A percentile compares a stretch with the other conserved stretches of the same genome.
These are phyloP conservation scores for Heritiera littoralis DNA, from an alignment of 345 rosid genomes.

Conservation along the genomic window DNA sequence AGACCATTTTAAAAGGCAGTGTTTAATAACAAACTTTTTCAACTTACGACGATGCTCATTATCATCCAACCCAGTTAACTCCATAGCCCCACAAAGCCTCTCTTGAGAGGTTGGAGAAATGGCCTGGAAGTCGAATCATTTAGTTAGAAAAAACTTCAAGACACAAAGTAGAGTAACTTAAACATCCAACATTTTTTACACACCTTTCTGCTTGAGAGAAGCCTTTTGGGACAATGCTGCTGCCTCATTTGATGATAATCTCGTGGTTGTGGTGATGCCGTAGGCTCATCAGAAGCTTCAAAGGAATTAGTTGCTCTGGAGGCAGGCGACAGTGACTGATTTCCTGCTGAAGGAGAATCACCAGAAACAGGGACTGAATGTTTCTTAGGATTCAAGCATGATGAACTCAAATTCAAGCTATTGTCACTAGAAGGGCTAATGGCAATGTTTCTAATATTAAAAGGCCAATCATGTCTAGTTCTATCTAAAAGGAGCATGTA, in stretches of 20 bases:
- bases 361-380: conserved; percentile 27
- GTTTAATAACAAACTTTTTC: conserved; percentile 1
- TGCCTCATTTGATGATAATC: conserved; percentile 29
- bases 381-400: conserved; percentile 23
- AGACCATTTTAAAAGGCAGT: background rate
- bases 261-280: conserved; percentile 20
- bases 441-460: conserved; percentile 29
- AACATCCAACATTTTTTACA: conserved; percentile 13
- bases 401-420: conserved; percentile 24
- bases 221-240: conserved; percentile 51
- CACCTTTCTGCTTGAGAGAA: conserved; percentile 72
- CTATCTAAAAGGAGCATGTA: conserved; percentile 29
- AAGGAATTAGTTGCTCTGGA: conserved; percentile 22
- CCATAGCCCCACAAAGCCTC: conserved; percentile 65
- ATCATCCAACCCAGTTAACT: conserved; percentile 41
- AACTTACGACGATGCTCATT: conserved; percentile 55
- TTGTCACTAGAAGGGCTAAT: conserved; percentile 29
- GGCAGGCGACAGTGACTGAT: conserved; percentile 25
- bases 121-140: conserved; percentile 42
- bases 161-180: background rate
- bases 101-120: conserved; percentile 83
- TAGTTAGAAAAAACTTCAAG: conserved; percentile 24
- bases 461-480: conserved; percentile 33
- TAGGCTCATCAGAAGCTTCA: conserved; percentile 25
- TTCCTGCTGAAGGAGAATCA: conserved; percentile 25